Base-by-base conservation (phyloP, 1,139 yeast species). In the Lodderomyces orthopsilosis region DNA sequence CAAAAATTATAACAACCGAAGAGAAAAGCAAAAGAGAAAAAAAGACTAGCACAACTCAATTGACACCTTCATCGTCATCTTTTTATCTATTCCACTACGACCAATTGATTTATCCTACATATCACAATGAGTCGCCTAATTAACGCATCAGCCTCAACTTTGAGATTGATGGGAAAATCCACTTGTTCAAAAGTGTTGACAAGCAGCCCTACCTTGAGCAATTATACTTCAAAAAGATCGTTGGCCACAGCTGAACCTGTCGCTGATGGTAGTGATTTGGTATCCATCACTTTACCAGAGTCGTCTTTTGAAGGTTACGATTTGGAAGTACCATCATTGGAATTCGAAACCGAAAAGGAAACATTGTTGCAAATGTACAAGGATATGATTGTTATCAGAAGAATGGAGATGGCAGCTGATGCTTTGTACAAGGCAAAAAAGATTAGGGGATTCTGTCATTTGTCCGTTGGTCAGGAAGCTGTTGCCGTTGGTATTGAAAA, bases 381-480 rank as follows among this genome's bases (percentile, higher is more conserved):
- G 74, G 96, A 93, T 63, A 91, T 93, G 97, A 81, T 86, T 54
- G 71, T 85, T 55, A 83, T 91, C 62, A 83, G 98, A 77, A 87
- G 98, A 72, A 83, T 93, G 93, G 98, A 93, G 74, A 91, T 93
- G 96, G 96, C 97, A 32, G 83, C 98, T 46, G 98, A 93, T 64
- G 98, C 98, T 30, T 76, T 94, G 54, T 93, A 93, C 79, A 93
- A 93, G 77, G 96, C 98, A 62, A 93, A 93, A 78, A 90, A 93
- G 75, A 91, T 93, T 62, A 82, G 98, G 74, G 98, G 98, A 56
- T 93, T 93, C 83, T 90, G 98, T 73, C 98, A 93, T 71, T 80
- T 94, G 74, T 88, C 96, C n/a, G 91, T 88, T 51, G 98, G 98
- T 61, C 98, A 93, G 74, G 98, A 93, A 75, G 98, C 98, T 50